Evolutionary conservation across 257 asterid genomes (phyloP), one percentile per base, ranked within the genome.

Genomic region (Rehmannia glutinosa): DNA sequence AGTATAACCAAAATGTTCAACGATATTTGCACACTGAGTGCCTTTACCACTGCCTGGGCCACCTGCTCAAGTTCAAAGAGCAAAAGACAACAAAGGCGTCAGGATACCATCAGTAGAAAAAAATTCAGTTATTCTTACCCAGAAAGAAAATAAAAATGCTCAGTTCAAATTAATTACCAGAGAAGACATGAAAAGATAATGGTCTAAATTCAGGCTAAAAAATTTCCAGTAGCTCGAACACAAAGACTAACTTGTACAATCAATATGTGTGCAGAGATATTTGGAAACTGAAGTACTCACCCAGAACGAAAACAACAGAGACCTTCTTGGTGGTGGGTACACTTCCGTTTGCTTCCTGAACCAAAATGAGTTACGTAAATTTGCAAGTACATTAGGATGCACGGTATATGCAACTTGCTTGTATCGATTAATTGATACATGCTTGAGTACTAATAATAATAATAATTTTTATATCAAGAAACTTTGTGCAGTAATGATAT

Each of bases 31-130:
- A 76, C 96, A 88, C 73, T 91, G 97, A 73, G 97, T 91, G 54
- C 97, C 97, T 88, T 88, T 91, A 15, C 97, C 97, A 76, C 97
- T 91, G 51, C 97, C 96, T 19, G 97, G 97, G 55, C 97, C 97
- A 73, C 97, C 97, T 91, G 86, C n/a, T n/a, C n/a, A n/a, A n/a
- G n/a, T n/a, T n/a, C n/a, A n/a, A n/a, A n/a, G n/a, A n/a, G 54
- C 15, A 47, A 47, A 63, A 73, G 54, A 19, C 36, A 33, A 71
- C 6, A 64, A 39, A 56, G 4, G 13, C 9, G 38, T 72, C 53
- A 75, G 32, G 52, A 67, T 17, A 21, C 12, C 57, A 33, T 62
- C n/a, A n/a, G n/a, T n/a, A n/a, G n/a, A n/a, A n/a, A n/a, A n/a
- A n/a, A n/a, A n/a, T n/a, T n/a, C n/a, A n/a, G n/a, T n/a, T n/a